Evolutionary conservation across 2,329 filamentous ascomycete species (phyloP).

Genomic region (Neopestalotiopsis clavispora): DNA sequence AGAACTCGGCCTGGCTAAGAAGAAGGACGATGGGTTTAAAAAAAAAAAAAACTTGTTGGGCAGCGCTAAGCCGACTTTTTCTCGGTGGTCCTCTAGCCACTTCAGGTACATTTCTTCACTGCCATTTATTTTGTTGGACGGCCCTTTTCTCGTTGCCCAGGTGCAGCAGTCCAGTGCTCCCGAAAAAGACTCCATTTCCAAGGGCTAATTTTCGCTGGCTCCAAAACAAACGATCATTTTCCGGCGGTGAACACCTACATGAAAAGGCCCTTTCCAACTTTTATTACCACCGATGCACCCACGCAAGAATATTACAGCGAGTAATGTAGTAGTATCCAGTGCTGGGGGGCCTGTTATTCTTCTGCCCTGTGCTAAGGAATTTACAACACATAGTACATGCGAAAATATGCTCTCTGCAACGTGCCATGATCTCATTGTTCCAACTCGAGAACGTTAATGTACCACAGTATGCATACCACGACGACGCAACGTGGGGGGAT

Average conservation of each 20-base stretch:
- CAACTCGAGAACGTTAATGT: constrained; percentile 2
- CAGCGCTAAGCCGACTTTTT: not conserved
- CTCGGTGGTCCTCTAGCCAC: not conserved
- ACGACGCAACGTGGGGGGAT: constrained; percentile 10
- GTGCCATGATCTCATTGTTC: constrained; percentile 18
- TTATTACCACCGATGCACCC: not conserved
- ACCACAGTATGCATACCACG: not conserved
- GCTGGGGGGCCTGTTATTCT: not conserved
- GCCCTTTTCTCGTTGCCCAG: not conserved
- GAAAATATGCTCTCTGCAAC: constrained; percentile 12
- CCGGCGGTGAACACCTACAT: constrained; percentile 6
- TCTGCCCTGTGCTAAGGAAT: not conserved
- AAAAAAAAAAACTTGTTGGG: constrained; percentile 16
- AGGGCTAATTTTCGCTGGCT: not conserved
- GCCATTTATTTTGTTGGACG: not conserved
- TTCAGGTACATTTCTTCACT: not conserved
- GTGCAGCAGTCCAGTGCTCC: not conserved
- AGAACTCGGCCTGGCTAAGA: not conserved
- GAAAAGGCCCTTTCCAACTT: not conserved
- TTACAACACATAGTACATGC: not conserved
- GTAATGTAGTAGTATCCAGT: not conserved
- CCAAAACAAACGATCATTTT: not conserved
- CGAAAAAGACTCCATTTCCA: not conserved
- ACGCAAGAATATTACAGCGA: not conserved
- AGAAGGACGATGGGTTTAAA: not conserved